Percentiles rank a stretch among this genome's conserved stretches.
Conservation (phyloP, 2,329 filamentous ascomycete species). For the Fonsecaea monophora region DNA sequence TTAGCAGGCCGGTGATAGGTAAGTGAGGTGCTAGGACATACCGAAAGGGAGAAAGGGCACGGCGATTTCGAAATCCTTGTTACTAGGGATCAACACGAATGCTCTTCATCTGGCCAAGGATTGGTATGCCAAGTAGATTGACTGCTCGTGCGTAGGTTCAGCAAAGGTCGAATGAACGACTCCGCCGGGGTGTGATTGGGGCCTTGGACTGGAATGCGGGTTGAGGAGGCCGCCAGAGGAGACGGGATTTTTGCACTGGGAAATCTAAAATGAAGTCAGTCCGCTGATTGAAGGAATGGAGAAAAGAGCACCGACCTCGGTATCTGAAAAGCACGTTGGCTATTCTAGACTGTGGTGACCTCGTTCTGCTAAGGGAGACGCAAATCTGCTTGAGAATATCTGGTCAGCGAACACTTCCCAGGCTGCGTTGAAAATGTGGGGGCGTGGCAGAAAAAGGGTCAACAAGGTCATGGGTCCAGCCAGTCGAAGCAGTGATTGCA, state of each 20-base stretch:
- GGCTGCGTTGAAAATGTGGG: conserved; percentile 7
- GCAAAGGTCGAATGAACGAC: conserved; percentile 57
- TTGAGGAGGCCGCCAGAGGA: conserved; percentile 37
- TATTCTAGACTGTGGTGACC: conserved; percentile 32
- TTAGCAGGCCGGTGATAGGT: conserved; percentile 32
- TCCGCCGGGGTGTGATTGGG: conserved; percentile 48
- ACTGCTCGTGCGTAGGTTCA: conserved; percentile 46
- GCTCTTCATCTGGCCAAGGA: conserved; percentile 52
- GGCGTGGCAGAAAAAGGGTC: not conserved
- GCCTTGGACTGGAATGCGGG: conserved; percentile 45
- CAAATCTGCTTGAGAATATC: conserved; percentile 24
- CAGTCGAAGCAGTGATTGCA: not conserved
- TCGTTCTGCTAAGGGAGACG: conserved; percentile 18
- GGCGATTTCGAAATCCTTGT: conserved; percentile 36
- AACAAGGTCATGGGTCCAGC: not conserved
- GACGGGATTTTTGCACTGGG: conserved; percentile 27
- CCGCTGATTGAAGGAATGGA: conserved; percentile 14
- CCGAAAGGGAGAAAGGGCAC: conserved; percentile 38
- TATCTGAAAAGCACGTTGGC: conserved; percentile 21
- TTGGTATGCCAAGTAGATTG: conserved; percentile 47
- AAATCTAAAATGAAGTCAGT: conserved; percentile 30
- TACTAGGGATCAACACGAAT: conserved; percentile 45
- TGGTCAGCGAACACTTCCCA: conserved; percentile 25
- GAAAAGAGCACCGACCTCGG: conserved; percentile 32
- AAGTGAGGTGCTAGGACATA: conserved; percentile 27